Evolutionary conservation across 176 grass and related monocot species (phyloP).

Genomic region (maize (Zea mays)): Zm-B73-REFERENCE-NAM-5.0 NC_050098.1:209194501-209195000

Average conservation of each 20-base stretch:
- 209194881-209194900: constrained; percentile 67
- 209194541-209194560: too few relatives aligned
- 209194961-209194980: constrained; percentile 59
- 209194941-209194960: constrained; percentile 78
- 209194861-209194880: constrained; percentile 53
- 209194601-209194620: too few relatives aligned
- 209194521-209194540: too few relatives aligned
- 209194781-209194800: constrained; percentile 86
- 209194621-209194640: too few relatives aligned
- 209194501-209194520: too few relatives aligned
- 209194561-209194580: too few relatives aligned
- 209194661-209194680: not conserved
- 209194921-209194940: constrained; percentile 92
- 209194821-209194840: constrained; percentile 39
- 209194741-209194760: constrained; percentile 54
- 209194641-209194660: too few relatives aligned
- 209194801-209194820: constrained; percentile 61
- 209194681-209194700: not conserved
- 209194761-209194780: constrained; percentile 60
- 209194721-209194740: not conserved
- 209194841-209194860: constrained; percentile 79
- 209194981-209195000: constrained; percentile 40
- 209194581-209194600: too few relatives aligned
- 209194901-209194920: constrained; percentile 73
- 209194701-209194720: not conserved